A percentile compares a stretch with the other conserved stretches of the same genome.
phyloP scores from a whole-genome alignment of 2,329 filamentous ascomycete genomes.

The Teratosphaeria epicoccoides region DNA sequence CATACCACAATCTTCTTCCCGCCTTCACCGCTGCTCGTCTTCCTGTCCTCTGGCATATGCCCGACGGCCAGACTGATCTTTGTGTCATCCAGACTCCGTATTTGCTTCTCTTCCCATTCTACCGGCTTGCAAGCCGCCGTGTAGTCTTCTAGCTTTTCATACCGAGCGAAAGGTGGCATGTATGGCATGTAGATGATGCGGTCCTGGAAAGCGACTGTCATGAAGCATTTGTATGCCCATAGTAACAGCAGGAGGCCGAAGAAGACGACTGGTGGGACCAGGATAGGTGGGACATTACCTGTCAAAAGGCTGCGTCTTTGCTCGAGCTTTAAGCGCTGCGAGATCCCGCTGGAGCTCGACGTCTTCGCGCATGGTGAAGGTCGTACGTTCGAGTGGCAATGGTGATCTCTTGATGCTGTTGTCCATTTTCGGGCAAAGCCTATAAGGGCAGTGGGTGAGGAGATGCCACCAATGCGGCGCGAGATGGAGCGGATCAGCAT shows the following conservation, averaged over 20 bases:
- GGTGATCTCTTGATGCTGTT: background rate
- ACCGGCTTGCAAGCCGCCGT: slow-evolving; percentile 48
- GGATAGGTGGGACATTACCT: slow-evolving; percentile 31
- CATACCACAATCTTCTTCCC: slow-evolving; percentile 30
- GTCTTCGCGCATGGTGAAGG: background rate
- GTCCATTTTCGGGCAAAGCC: background rate
- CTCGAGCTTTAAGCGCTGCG: background rate
- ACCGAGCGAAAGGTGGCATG: slow-evolving; percentile 57
- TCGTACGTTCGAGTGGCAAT: background rate
- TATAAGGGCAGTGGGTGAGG: background rate
- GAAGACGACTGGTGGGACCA: slow-evolving; percentile 60
- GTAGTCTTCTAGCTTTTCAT: slow-evolving; percentile 58
- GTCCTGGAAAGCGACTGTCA: slow-evolving; percentile 69
- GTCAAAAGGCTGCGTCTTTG: slow-evolving; percentile 14
- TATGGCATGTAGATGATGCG: slow-evolving; percentile 75
- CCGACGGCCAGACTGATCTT: slow-evolving; percentile 51
- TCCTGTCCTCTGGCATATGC: slow-evolving; percentile 2
- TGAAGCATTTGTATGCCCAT: slow-evolving; percentile 55
- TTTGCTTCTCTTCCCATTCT: slow-evolving; percentile 55
- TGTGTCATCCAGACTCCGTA: slow-evolving; percentile 54
- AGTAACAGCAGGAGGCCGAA: slow-evolving; percentile 53
- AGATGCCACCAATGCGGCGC: background rate
- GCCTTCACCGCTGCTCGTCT: background rate
- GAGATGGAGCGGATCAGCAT: background rate
- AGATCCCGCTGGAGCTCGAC: background rate